Percentiles rank a stretch among this genome's conserved stretches.
Conservation (phyloP, 2,329 filamentous ascomycete species). For the Claviceps cyperi region DNA sequence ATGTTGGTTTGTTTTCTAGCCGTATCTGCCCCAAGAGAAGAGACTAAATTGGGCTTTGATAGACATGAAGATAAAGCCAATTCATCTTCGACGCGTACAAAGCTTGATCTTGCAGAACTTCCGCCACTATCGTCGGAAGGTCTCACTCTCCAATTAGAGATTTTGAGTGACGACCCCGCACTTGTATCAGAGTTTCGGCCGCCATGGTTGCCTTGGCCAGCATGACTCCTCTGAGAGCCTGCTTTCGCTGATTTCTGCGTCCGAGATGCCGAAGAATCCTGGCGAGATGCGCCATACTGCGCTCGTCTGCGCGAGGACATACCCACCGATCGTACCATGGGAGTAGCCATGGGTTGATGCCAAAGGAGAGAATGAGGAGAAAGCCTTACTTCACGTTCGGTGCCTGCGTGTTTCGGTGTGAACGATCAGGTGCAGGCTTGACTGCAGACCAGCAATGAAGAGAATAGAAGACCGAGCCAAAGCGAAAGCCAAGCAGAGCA, state of each 20-base stretch:
- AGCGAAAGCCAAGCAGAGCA: not conserved
- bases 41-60: not conserved
- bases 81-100: not conserved
- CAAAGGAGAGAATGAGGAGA: not conserved
- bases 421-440: no score
- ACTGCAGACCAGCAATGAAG: no score
- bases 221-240: not conserved
- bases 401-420: not conserved
- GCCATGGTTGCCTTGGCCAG: not conserved
- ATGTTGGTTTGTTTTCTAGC: not conserved
- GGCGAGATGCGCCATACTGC: not conserved
- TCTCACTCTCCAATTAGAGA: constrained; percentile 5
- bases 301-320: not conserved
- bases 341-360: not conserved
- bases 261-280: not conserved
- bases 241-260: not conserved
- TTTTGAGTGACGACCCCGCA: constrained; percentile 1
- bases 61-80: not conserved
- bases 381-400: not conserved
- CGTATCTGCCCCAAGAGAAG: not conserved
- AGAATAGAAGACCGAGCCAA: not conserved
- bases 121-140: not conserved
- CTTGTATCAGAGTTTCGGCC: not conserved
- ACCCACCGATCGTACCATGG: not conserved
- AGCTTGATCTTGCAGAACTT: not conserved